Evolutionary conservation across 306 rosid species (phyloP), one percentile per base, ranked within the genome.

Genomic region (Abrus precatorius): DNA sequence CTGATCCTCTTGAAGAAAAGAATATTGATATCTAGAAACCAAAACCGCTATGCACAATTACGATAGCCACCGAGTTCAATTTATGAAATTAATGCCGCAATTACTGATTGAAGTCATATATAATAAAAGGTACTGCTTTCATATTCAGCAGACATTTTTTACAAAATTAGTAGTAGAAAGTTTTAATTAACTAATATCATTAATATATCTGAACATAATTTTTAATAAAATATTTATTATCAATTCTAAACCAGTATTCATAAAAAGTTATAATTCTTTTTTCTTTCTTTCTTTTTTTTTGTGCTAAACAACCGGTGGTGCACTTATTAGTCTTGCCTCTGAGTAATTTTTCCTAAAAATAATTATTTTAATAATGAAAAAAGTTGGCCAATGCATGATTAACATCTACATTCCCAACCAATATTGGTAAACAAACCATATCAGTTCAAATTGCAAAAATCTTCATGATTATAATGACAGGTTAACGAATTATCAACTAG

Each of bases 301-400:
- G 61, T 56, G 70, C 49, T 69, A 67, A 79, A 60, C 12, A 28
- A 63, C 28, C 29, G 65, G 57, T 6, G 0, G 59, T 54, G 72
- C 74, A 52, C 38, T 64, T 40, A 57, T 69, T 36, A 59, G 28
- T 4, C 34, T 10, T 12, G 20, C 20, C 36, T 20, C 13, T 59
- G 20, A 12, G 54, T 67, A 60, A 4, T 57, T 9, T 57, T 79
- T 41, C 61, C 41, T 11, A 28, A 40, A 49, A 49, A 45, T 14
- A 54, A 78, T 73, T n/a, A 79, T 79, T 73, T 30, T 73, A 40
- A 29, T 2, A 63, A 52, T 62, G 62, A 56, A 80, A 76, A 30
- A 55, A 52, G 71, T 9, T 49, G 40, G 41, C 14, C 29, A 76
- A 69, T 49, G 67, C 36, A 81, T 72, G 67, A 56, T 73, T 54